phyloP scores from a whole-genome alignment of 2,329 filamentous ascomycete species.

The Rhynchosporium secalis region DNA sequence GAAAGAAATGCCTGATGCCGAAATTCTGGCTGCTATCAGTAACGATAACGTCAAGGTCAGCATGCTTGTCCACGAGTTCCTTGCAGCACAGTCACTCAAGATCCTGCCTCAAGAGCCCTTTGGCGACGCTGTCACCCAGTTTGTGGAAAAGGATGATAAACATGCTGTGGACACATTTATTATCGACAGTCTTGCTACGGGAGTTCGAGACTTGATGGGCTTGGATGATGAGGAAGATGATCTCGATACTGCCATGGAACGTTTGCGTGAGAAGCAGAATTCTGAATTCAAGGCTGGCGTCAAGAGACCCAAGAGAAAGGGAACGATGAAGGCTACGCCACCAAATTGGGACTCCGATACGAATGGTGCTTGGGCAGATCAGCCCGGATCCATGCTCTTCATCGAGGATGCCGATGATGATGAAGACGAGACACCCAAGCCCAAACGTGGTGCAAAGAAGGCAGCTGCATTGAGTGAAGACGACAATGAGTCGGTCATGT shows the following conservation, averaged over 20 bases:
- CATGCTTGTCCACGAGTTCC: constrained; percentile 82
- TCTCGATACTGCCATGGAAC: constrained; percentile 72
- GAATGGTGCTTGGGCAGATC: constrained; percentile 81
- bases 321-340: constrained; percentile 72
- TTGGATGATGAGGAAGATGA: constrained; percentile 69
- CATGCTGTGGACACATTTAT: constrained; percentile 85
- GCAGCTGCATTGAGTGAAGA: constrained; percentile 58
- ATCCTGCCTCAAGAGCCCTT: constrained; percentile 92
- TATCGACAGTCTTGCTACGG: constrained; percentile 66
- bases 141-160: constrained; percentile 93
- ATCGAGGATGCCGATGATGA: constrained; percentile 45
- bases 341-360: constrained; percentile 85
- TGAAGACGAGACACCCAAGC: constrained; percentile 44
- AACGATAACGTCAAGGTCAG: constrained; percentile 84
- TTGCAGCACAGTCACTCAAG: constrained; percentile 83
- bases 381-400: constrained; percentile 40
- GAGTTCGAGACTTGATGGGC: constrained; percentile 68
- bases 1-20: constrained; percentile 61
- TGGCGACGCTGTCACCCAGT: constrained; percentile 88
- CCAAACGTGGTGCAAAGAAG: constrained; percentile 32
- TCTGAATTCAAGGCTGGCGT: constrained; percentile 66
- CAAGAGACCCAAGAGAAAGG: constrained; percentile 53
- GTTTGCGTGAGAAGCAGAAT: constrained; percentile 68
- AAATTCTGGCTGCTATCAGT: constrained; percentile 59
- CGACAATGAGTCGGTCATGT: constrained; percentile 46